phyloP scores from a whole-genome alignment of 2,329 filamentous ascomycete species.

The Paecilomyces niveus region DNA sequence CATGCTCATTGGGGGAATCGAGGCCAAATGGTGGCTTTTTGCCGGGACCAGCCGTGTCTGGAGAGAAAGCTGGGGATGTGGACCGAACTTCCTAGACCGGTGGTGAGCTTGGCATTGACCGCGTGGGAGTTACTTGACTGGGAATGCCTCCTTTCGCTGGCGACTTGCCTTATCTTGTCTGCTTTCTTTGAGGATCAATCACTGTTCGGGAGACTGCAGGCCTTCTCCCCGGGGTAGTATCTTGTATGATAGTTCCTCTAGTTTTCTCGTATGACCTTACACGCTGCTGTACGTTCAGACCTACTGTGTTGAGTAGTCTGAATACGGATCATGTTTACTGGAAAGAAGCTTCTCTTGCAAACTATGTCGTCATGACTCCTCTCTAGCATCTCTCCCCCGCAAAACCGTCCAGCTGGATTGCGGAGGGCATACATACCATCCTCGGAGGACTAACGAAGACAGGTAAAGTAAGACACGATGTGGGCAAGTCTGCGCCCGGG shows the following conservation, averaged over 20 bases:
- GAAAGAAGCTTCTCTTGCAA: neutral
- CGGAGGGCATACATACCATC: neutral
- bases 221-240: neutral
- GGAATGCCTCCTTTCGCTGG: neutral
- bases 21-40: neutral
- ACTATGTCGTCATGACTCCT: neutral
- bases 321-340: neutral
- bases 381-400: neutral
- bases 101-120: neutral
- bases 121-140: neutral
- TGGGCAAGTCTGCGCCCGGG: neutral
- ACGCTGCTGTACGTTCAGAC: neutral
- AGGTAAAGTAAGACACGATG: neutral
- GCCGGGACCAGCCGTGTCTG: neutral
- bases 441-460: neutral
- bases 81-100: neutral
- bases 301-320: neutral
- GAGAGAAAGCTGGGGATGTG: neutral
- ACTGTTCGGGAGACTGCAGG: neutral
- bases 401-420: neutral
- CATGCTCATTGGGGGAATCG: neutral
- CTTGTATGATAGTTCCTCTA: neutral
- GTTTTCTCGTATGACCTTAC: too few relatives aligned
- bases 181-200: neutral
- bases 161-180: neutral